A percentile compares a stretch with the other conserved stretches of the same genome.
phyloP scores from a whole-genome alignment of 192 early-diverging fungal genomes.

The Cetraspora pellucida region DNA sequence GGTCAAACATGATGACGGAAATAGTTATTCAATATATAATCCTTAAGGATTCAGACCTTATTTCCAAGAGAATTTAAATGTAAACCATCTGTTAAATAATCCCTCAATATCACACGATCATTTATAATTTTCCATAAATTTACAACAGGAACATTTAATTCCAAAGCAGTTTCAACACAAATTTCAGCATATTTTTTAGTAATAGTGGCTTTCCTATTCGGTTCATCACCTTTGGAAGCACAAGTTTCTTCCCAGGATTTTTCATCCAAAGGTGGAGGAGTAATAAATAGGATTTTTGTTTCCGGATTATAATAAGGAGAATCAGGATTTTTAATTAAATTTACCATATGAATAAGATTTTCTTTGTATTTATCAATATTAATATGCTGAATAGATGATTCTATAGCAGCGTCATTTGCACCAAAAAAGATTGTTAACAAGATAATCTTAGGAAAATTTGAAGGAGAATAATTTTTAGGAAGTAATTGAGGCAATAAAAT shows the following conservation, averaged over 20 bases:
- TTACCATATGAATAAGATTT: conserved; percentile 67
- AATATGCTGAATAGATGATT: conserved; percentile 57
- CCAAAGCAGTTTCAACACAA: conserved; percentile 45
- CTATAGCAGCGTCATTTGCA: conserved; percentile 74
- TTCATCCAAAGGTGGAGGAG: conserved; percentile 72
- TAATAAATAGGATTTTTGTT: conserved; percentile 67
- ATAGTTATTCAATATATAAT: background rate
- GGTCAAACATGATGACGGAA: conserved; percentile 7
- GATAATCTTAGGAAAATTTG: conserved; percentile 42
- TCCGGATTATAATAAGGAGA: conserved; percentile 62
- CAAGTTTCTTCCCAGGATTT: conserved; percentile 43
- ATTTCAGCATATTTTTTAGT: conserved; percentile 56
- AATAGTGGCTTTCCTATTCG: conserved; percentile 46
- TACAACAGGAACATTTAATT: conserved; percentile 46
- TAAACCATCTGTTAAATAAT: conserved; percentile 59
- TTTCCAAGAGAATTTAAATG: conserved; percentile 60
- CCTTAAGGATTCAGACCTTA: conserved; percentile 36
- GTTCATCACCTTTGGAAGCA: conserved; percentile 30
- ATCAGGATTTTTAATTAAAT: conserved; percentile 49
- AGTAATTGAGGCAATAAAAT: conserved; percentile 59
- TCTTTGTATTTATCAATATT: conserved; percentile 56
- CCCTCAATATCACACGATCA: conserved; percentile 15
- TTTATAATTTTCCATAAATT: conserved; percentile 33
- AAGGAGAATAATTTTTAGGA: conserved; percentile 37
- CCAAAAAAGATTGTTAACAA: conserved; percentile 81